These are phyloP conservation scores for Nicotiana knightiana DNA, from an alignment of 257 asterid species.

Conservation along the genomic window DNA sequence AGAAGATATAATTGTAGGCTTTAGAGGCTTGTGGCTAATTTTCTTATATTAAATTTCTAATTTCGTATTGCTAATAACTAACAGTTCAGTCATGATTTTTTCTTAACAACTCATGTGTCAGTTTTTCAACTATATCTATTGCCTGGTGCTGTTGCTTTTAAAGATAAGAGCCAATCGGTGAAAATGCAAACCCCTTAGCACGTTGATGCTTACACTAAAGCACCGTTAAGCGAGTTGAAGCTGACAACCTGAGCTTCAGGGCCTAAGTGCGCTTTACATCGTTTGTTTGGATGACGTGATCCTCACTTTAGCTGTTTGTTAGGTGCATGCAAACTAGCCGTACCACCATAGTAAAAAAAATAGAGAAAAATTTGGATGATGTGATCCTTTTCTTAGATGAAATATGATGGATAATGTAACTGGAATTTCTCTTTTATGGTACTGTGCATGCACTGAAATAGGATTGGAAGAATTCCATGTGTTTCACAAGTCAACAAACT, in stretches of 20 bases:
- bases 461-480: not conserved
- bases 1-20: too few species aligned
- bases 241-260: not conserved
- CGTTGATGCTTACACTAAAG: not conserved
- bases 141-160: too few species aligned
- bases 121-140: too few species aligned
- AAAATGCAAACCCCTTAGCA: not conserved
- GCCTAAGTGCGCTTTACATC: not conserved
- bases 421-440: not conserved
- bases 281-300: too few species aligned
- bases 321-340: not conserved
- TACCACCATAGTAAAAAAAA: too few species aligned
- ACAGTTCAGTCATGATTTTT: too few species aligned
- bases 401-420: not conserved
- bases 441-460: not conserved
- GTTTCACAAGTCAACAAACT: not conserved
- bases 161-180: not conserved
- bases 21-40: too few species aligned
- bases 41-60: too few species aligned
- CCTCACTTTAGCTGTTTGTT: not conserved
- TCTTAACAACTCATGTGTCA: too few species aligned
- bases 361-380: not conserved
- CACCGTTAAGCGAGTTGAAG: not conserved
- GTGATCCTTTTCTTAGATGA: not conserved
- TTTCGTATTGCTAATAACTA: too few species aligned